Base-by-base conservation (phyloP, 1,284 basidiomycete genomes). In the Ceratobasidium theobromae region DNA sequence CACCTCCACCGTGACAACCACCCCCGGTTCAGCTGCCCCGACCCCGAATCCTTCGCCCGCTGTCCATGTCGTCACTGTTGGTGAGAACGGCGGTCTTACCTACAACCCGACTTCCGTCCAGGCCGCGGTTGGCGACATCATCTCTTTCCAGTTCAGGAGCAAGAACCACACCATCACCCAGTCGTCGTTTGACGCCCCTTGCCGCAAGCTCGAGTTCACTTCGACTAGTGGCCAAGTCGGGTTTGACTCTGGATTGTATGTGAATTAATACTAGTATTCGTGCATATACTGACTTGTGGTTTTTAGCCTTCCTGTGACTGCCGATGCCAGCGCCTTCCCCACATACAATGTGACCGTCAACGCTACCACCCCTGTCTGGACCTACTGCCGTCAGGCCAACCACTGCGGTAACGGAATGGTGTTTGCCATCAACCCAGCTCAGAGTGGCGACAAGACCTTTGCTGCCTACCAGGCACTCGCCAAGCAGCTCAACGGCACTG, bases 81-180 rank as follows among this genome's bases (percentile, higher is more conserved):
- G 85, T 58, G 71, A 77, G 2, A 76, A 78, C 69, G 77, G 75
- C 51, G 69, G 73, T 25, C 77, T 85, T 40, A 73, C 75, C 38
- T 87, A 81, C 75, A 74, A 72, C n/a, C 85, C 85, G 4, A 73
- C 80, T 45, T 84, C 82, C 71, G 82, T 86, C 73, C 79, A 78
- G 49, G 85, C 85, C 28, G 75, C 79, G 68, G 74, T 79, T 48
- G 83, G 85, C 5, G 86, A 87, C 72, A 84, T 81, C 1, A 77
- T 87, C 69, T 84, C 82, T 8, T 86, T 88, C 76, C 78, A 82
- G 71, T 87, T 87, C 77, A 77, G 72, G 62, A 74, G 68, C 72
- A 86, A 81, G 73, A 82, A 71, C 68, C 72, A 87, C 76, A 84
- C 84, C 3, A 81, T 78, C 35, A 86, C 85, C 8, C 81, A 82